Conservation (phyloP, 345 rosid genomes). For the Pistacia atlantica region DNA sequence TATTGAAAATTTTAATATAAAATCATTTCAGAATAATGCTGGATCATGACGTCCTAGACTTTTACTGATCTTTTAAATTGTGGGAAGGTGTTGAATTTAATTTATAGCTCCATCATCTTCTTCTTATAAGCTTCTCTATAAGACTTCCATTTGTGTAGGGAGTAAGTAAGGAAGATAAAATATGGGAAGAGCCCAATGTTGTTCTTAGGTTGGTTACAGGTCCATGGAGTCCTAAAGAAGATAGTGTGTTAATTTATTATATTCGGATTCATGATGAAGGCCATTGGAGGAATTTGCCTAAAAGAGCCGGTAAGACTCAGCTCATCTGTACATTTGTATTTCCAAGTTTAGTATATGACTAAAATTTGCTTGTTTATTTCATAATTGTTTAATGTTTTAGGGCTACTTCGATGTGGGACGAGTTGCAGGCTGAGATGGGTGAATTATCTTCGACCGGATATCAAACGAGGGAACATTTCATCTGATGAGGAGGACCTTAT, state of each 20-base stretch:
- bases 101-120: too few species aligned
- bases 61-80: too few species aligned
- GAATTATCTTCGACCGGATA: constrained; percentile 52
- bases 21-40: too few species aligned
- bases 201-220: constrained; percentile 49
- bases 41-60: too few species aligned
- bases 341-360: too few species aligned
- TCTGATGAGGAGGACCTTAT: constrained; percentile 55
- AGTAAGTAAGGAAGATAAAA: background rate
- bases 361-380: too few species aligned
- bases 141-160: background rate
- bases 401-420: constrained; percentile 51
- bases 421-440: constrained; percentile 40
- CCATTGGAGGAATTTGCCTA: constrained; percentile 49
- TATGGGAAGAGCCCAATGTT: constrained; percentile 54
- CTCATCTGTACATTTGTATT: too few species aligned
- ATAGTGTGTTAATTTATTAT: constrained; percentile 32
- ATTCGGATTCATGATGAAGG: constrained; percentile 48
- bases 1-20: too few species aligned
- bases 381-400: constrained; percentile 6
- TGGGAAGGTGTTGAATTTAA: too few species aligned
- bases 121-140: too few species aligned
- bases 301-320: constrained; percentile 33
- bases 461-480: constrained; percentile 52
- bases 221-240: constrained; percentile 48